These are phyloP conservation scores for Annona squamosa DNA, from an alignment of 164 flowering plant genomes.

Conservation along the genomic window DNA sequence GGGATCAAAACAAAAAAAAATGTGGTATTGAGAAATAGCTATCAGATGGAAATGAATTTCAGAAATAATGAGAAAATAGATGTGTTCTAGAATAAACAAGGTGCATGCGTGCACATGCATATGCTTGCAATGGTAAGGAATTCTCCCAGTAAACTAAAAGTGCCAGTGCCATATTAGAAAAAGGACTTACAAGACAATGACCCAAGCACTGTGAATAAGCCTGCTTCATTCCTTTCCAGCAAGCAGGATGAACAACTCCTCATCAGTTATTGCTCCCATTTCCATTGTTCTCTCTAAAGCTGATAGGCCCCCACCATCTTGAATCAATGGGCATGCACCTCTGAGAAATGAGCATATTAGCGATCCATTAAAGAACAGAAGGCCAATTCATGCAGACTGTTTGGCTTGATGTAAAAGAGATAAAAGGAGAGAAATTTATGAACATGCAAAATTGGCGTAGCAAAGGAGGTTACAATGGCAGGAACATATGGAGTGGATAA, in stretches of 20 bases:
- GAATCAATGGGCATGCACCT: constrained; percentile 68
- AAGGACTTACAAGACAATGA: neutral
- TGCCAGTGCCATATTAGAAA: neutral
- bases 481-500: too few species aligned
- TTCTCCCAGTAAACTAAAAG: neutral
- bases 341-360: constrained; percentile 28
- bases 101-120: too few species aligned
- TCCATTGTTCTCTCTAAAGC: constrained; percentile 90
- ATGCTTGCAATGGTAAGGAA: neutral
- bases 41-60: neutral
- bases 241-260: constrained; percentile 70
- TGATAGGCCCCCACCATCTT: constrained; percentile 69
- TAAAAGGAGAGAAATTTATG: neutral
- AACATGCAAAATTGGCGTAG: neutral
- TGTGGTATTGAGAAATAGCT: neutral
- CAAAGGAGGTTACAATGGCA: neutral
- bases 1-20: too few species aligned
- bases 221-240: constrained; percentile 33
- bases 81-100: neutral
- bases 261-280: constrained; percentile 90
- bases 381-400: too few species aligned
- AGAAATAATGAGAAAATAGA: neutral
- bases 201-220: neutral
- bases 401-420: too few species aligned
- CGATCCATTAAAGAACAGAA: neutral